Base-by-base conservation (phyloP, 2,329 filamentous ascomycete genomes). In the Cladophialophora carrionii region DNA sequence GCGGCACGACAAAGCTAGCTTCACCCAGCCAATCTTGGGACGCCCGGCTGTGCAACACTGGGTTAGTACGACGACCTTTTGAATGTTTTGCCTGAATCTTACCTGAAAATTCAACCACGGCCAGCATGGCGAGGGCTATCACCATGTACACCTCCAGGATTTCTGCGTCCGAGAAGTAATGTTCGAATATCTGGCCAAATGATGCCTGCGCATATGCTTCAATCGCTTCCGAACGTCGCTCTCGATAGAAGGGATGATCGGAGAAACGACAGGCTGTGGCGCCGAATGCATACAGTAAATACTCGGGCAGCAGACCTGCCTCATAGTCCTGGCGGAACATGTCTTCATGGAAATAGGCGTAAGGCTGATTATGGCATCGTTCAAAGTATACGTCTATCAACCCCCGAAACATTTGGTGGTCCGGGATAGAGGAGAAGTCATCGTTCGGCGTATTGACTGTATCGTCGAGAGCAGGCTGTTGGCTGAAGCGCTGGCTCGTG, bases 1-100 rank as follows among this genome's bases (percentile, higher is more conserved):
- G 49, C 91, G 95, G 72, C 78, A 71, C 3, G 74, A 69, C 2
- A 74, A 51, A 7, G 72, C 73, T 8, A 75, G 71, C 43, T 79
- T 78, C n/a, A 79, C 70, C 78, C 78, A 80, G 41, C 57, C 62
- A 22, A 64, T 51, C 37, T 61, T 64, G 6, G 51, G 51, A 0
- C 29, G 52, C n/a, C 53, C 32, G 41, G 41, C 34, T 20, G 31
- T 43, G 12, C 20, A 12, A 26, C 14, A 14, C 10, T 10, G 26
- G 12, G 29, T 49, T 9, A 51, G 31, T 46, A 20, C 46, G 20
- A 53, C 6, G 29, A 12, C 26, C 12, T 10, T 17, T 17, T 17
- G 26, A 9, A 32, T n/a, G n/a, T 8, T 8, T 26, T 31, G 0
- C 6, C 10, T 4, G 7, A 29, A 26, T 31, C 73, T 65, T 71